Base-by-base conservation (phyloP, 371 early-diverging fungal species). In the Mucor circinelloides region DNA sequence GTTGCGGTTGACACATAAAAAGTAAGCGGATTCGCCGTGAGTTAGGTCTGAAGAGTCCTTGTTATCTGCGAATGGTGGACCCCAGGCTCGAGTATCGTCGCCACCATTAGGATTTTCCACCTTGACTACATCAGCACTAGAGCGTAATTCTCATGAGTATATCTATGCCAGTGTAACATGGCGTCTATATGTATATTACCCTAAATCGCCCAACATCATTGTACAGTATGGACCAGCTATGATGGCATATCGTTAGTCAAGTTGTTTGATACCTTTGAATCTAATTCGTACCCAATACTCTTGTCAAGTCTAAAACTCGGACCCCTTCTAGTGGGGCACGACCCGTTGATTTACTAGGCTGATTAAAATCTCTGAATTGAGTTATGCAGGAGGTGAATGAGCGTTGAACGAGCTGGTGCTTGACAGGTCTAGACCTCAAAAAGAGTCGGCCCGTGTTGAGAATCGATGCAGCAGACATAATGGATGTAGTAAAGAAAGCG, bases 31-130 rank as follows among this genome's bases (percentile, higher is more conserved):
- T 69, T 96, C 95, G 0, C 85, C 85, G 0, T 69, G 77, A 2
- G 44, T 56, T 2, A 40, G 58, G 66, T 78, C 80, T 17, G 58
- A 63, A 2, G 73, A 27, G 32, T 85, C 85, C 28, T 72, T 69
- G 64, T 81, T 87, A 57, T 67, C 58, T 15, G 86, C 83, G 80
- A 86, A 91, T 4, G 93, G 91, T 6, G 93, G 91, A 0, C 94
- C 94, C 95, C 95, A 96, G 8, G 85, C 69, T 5, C 95, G 86
- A 0, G 97, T 95, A 71, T 96, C 97, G 70, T 95, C 97, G 31
- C 91, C 91, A 12, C 85, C 84, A 23, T 84, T 70, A 32, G 95
- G 95, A 36, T 91, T 86, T 74, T 96, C 97, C 31, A 97, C 77
- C 65, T 97, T 97, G 76, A 95, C 90, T 3, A 96, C 88, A 28